Evolutionary conservation across 331 rosid species (phyloP), one percentile per base, ranked within the genome.

Genomic region (Prunus yedoensis): DNA sequence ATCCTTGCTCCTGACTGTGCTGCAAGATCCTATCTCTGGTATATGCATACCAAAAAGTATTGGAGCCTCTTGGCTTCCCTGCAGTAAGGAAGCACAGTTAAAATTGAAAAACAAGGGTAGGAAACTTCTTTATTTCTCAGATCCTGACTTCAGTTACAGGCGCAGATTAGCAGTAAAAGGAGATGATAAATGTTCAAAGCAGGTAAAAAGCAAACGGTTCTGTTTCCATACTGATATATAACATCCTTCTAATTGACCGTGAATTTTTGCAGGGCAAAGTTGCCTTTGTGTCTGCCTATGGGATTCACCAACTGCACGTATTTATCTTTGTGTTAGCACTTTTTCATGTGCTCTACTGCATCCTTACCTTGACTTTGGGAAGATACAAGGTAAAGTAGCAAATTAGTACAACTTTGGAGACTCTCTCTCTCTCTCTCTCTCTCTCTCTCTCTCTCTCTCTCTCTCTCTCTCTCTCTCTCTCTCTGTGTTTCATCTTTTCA

Each of bases 231-330:
- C 2, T 38, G 43, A 38, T 38, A 7, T 38, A 38, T 38, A 38
- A 38, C 9, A 38, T 38, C 43, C 43, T 21, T 51, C 46, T 53
- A 69, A 4, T 35, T 20, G 27, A 58, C 41, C 2, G 16, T 32
- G 51, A 12, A 43, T 38, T 43, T 32, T 54, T 88, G 78, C 78
- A 94, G 98, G 90, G 70, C 16, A 59, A 91, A 90, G 91, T 94
- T 21, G 93, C 98, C 58, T 86, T 94, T 17, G 81, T 94, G 58
- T 86, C 98, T 0, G 88, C 94, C 11, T 91, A 94, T 81, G 98
- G 89, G 60, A 89, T 91, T 80, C 98, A 94, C 76, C 88, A 94
- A 86, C 95, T 94, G 61, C 98, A 94, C 54, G 46, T 91, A 11
- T 94, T 94, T 85, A 94, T 94, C 70, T 94, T 94, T 77, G 85